phyloP scores from a whole-genome alignment of 1,284 basidiomycete species.

The Moesziomyces antarcticus region DNA sequence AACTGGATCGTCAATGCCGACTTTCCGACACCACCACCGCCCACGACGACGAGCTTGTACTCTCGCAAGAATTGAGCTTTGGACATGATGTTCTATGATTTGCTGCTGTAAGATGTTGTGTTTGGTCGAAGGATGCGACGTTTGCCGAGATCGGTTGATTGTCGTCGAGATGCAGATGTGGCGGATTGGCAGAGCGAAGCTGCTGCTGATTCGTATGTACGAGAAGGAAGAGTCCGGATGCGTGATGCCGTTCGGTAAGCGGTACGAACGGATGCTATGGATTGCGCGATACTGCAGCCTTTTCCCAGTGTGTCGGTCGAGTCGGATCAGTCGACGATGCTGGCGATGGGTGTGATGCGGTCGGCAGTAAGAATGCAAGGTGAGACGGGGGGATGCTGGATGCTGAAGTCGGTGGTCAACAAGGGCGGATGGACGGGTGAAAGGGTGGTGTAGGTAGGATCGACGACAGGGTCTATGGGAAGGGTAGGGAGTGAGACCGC shows the following conservation, averaged over 20 bases:
- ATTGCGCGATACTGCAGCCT: neutral
- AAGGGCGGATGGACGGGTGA: neutral
- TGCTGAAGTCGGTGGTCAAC: neutral
- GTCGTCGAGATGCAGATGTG: neutral
- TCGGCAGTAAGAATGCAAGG: too few relatives aligned
- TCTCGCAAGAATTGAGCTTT: conserved; percentile 76
- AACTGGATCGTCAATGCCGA: conserved; percentile 97
- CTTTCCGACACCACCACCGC: conserved; percentile 97
- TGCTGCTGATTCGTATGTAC: neutral
- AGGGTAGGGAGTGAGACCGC: neutral
- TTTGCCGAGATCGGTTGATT: too few relatives aligned
- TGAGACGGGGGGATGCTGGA: neutral
- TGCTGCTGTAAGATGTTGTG: neutral
- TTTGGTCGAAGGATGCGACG: too few relatives aligned
- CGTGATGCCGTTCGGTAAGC: neutral
- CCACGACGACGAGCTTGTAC: conserved; percentile 81
- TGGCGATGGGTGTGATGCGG: too few relatives aligned
- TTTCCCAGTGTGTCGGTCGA: too few relatives aligned
- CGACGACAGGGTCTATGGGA: neutral
- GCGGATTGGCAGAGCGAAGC: conserved; percentile 1
- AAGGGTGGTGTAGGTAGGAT: neutral
- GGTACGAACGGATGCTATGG: neutral
- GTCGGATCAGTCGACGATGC: too few relatives aligned
- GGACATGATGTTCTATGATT: conserved; percentile 11
- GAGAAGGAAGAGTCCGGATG: neutral